A percentile compares a stretch with the other conserved stretches of the same genome.
Conservation (phyloP, 352 stramenopile species). For the Globisporangium uncinulatum region DNA sequence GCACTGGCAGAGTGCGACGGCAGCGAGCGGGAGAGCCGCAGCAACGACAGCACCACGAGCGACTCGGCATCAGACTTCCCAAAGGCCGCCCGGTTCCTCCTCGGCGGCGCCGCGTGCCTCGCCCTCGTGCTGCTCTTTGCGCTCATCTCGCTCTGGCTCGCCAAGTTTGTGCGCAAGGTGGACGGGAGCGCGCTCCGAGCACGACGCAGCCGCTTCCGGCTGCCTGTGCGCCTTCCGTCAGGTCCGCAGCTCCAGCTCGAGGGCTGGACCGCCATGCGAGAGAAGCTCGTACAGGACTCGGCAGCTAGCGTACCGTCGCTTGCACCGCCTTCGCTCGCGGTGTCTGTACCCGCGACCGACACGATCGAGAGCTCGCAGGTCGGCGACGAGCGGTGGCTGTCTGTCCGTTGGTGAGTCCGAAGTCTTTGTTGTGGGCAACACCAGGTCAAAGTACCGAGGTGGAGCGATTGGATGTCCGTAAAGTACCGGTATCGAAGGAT, state of each 20-base stretch:
- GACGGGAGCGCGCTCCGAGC: not conserved
- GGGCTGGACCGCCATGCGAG: conserved; percentile 15
- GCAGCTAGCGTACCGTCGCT: not conserved
- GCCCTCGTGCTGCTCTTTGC: conserved; percentile 3
- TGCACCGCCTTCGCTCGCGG: not conserved
- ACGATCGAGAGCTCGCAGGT: not conserved
- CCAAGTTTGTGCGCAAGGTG: conserved; percentile 15
- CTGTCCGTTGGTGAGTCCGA: conserved; percentile 4
- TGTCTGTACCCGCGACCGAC: not conserved
- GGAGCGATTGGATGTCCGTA: no score
- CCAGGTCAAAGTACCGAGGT: not conserved
- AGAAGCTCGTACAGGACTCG: conserved; percentile 8
- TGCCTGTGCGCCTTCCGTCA: conserved; percentile 6
- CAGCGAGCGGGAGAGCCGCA: not conserved
- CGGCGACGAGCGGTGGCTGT: conserved; percentile 2
- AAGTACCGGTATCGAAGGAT: no score
- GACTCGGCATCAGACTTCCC: not conserved
- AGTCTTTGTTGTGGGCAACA: not conserved
- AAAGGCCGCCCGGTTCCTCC: not conserved
- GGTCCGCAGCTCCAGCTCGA: conserved; percentile 11
- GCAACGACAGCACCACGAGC: not conserved
- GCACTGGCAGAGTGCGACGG: not conserved
- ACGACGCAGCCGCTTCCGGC: not conserved
- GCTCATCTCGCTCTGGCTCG: conserved; percentile 9
- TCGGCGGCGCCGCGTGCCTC: conserved; percentile 5